phyloP scores from a whole-genome alignment of 768 basidiomycete species.

The Agaricus sinodeliciosus region DNA sequence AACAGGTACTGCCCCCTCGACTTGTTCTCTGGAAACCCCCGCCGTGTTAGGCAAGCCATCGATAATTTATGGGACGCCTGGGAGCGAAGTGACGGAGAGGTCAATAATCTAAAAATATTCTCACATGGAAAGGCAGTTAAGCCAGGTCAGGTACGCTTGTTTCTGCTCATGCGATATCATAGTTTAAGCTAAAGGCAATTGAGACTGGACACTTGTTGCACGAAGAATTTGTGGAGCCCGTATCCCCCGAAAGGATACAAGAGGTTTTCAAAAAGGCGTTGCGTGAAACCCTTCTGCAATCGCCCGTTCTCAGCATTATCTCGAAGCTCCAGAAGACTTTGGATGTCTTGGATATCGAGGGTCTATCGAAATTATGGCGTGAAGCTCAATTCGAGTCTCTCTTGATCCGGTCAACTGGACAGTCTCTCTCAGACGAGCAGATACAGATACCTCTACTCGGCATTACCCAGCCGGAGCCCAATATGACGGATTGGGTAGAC shows the following conservation, averaged over 20 bases:
- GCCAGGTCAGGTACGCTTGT: slow-evolving; percentile 44
- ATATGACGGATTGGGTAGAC: slow-evolving; percentile 54
- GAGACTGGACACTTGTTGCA: slow-evolving; percentile 25
- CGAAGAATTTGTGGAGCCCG: slow-evolving; percentile 11
- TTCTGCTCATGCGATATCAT: neutral
- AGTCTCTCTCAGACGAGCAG: slow-evolving; percentile 13
- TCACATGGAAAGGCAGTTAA: slow-evolving; percentile 51
- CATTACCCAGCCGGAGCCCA: slow-evolving; percentile 40
- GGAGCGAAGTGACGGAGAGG: slow-evolving; percentile 51
- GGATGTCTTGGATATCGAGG: slow-evolving; percentile 83
- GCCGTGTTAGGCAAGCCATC: slow-evolving; percentile 63
- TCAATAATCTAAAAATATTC: slow-evolving; percentile 85
- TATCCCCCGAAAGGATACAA: slow-evolving; percentile 26
- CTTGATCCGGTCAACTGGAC: no score
- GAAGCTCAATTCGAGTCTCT: slow-evolving; percentile 20
- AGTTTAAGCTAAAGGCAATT: neutral
- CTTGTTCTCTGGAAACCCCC: slow-evolving; percentile 66
- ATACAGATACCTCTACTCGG: slow-evolving; percentile 25
- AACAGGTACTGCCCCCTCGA: slow-evolving; percentile 83
- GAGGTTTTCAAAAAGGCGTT: slow-evolving; percentile 47
- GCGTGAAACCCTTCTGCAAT: slow-evolving; percentile 38
- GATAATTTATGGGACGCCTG: slow-evolving; percentile 67
- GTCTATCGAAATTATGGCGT: slow-evolving; percentile 47
- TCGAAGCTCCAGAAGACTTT: slow-evolving; percentile 65
- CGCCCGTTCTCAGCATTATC: slow-evolving; percentile 48